Evolutionary conservation across 257 asterid genomes (phyloP), one percentile per base, ranked within the genome.

Genomic region (Catharanthus roseus): DNA sequence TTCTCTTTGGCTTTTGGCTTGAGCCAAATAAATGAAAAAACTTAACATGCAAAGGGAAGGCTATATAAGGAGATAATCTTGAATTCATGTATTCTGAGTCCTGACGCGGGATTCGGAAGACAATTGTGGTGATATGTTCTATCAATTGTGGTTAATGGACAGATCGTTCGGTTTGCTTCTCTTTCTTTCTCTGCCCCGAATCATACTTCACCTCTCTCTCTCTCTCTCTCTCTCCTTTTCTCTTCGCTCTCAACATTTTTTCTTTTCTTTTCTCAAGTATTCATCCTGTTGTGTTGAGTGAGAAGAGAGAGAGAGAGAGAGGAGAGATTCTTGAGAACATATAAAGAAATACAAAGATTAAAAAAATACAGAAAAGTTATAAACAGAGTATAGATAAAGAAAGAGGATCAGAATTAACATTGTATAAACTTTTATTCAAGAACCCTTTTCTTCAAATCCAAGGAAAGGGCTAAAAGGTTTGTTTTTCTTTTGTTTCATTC

Each of bases 21-120:
- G n/a, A n/a, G n/a, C n/a, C n/a, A n/a, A n/a, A n/a, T n/a, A n/a
- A n/a, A n/a, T n/a, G n/a, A n/a, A n/a, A n/a, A n/a, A n/a, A n/a
- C n/a, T n/a, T n/a, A n/a, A n/a, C n/a, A n/a, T n/a, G n/a, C n/a
- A 38, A 38, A 38, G 60, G 7, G 31, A 54, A 54, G 60, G 60
- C 15, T 54, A 54, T 54, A n/a, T 54, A 23, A 54, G 60, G 60
- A 54, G 23, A 54, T 23, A 1, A 54, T 13, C 60, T n/a, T 12
- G 31, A 54, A 54, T 54, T 54, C 60, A 10, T 54, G 23, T n/a
- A 55, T n/a, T 24, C 10, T 24, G 67, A 62, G 45, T 45, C 7
- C 8, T 1, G 45, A 61, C 67, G 67, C 67, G 45, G 47, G 67
- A 62, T 62, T 62, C 42, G 65, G 65, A 60, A 60, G 65, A 3